phyloP scores from a whole-genome alignment of 306 rosid genomes.

The Lathyrus sativus region DNA sequence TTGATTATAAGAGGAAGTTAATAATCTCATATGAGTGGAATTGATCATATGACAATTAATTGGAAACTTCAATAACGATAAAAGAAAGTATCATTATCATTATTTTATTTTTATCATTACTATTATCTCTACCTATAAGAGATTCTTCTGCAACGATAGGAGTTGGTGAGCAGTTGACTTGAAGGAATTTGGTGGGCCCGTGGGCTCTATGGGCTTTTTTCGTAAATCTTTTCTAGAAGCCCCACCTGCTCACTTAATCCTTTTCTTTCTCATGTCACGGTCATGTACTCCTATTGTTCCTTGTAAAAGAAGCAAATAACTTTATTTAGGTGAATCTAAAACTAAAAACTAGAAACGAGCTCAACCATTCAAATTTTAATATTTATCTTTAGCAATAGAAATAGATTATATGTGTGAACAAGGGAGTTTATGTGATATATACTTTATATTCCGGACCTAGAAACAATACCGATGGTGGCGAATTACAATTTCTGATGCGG shows the following conservation, averaged over 20 bases:
- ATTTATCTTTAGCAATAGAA: too few relatives aligned
- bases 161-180: conserved; percentile 71
- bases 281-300: not conserved
- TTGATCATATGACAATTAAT: conserved; percentile 4
- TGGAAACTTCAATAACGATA: conserved; percentile 26
- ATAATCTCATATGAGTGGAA: not conserved
- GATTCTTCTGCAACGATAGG: conserved; percentile 34
- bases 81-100: too few relatives aligned
- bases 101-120: too few relatives aligned
- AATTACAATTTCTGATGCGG: too few relatives aligned
- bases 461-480: too few relatives aligned
- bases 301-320: not conserved
- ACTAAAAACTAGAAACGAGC: not conserved
- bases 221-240: conserved; percentile 58
- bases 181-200: conserved; percentile 43
- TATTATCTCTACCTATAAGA: not conserved
- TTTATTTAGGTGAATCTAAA: not conserved
- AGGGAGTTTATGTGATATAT: too few relatives aligned
- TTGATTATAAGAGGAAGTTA: conserved; percentile 6
- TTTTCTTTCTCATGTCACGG: not conserved
- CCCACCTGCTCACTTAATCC: conserved; percentile 27
- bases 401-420: too few relatives aligned
- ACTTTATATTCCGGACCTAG: too few relatives aligned
- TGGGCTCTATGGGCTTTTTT: conserved; percentile 43
- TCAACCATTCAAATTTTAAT: not conserved